Evolutionary conservation across 176 grass and related monocot species (phyloP).

Genomic region (Puccinellia tenuiflora): DNA sequence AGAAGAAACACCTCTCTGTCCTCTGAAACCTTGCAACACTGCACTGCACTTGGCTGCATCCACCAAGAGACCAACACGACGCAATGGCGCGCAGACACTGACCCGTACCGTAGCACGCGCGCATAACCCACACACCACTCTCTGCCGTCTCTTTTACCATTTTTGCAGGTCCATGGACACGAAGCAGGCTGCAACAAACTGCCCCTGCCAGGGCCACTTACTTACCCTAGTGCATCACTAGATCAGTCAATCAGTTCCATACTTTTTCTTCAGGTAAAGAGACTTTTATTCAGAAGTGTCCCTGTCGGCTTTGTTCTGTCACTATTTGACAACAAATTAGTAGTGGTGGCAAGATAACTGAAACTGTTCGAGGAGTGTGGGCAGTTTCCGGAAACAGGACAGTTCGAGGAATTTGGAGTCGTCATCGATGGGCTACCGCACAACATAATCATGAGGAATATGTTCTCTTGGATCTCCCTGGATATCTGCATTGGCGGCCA

Average conservation of each 20-base stretch:
- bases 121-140: neutral
- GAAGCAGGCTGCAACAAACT: neutral
- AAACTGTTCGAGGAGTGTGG: neutral
- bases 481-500: neutral
- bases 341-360: too few relatives aligned
- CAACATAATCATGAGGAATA: neutral
- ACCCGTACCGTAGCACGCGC: neutral
- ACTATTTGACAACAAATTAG: neutral
- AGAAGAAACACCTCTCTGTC: neutral
- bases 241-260: too few relatives aligned
- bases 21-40: too few relatives aligned
- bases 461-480: neutral
- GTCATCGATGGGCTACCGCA: neutral
- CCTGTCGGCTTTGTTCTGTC: neutral
- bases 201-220: neutral
- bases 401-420: neutral
- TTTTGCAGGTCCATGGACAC: constrained; percentile 1
- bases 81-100: neutral
- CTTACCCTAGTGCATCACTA: too few relatives aligned
- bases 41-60: too few relatives aligned
- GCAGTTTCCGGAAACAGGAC: too few relatives aligned
- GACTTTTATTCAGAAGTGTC: too few relatives aligned
- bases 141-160: neutral
- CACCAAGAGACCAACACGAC: neutral
- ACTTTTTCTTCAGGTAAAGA: too few relatives aligned